phyloP scores from a whole-genome alignment of 768 basidiomycete genomes.

The Clathrus columnatus region DNA sequence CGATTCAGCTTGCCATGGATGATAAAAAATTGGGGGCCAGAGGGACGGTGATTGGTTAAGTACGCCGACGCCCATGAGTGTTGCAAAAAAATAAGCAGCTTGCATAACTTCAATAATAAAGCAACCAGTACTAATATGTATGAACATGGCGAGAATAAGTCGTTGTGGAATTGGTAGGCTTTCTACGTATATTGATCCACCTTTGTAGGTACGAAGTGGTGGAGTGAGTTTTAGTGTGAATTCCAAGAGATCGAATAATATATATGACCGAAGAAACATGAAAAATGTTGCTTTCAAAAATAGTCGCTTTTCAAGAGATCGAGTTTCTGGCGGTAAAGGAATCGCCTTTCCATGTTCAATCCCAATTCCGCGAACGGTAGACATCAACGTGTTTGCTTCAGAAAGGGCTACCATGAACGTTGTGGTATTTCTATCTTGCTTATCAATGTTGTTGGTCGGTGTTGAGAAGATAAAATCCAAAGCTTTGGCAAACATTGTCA shows the following conservation, averaged over 20 bases:
- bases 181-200: conserved; percentile 31
- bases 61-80: conserved; percentile 36
- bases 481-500: not conserved
- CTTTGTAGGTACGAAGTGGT: conserved; percentile 27
- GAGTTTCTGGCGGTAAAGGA: conserved; percentile 5
- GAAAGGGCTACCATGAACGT: conserved; percentile 18
- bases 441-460: not conserved
- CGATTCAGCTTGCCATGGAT: conserved; percentile 50
- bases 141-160: conserved; percentile 34
- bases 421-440: not conserved
- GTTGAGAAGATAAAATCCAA: not conserved
- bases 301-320: conserved; percentile 27
- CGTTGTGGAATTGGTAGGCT: conserved; percentile 24
- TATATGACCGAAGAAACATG: conserved; percentile 26
- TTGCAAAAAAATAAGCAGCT: conserved; percentile 30
- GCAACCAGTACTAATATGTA: conserved; percentile 37
- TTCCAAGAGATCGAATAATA: conserved; percentile 38
- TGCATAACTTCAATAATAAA: conserved; percentile 39
- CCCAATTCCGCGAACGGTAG: conserved; percentile 12
- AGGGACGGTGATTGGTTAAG: conserved; percentile 40
- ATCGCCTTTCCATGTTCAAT: conserved; percentile 8
- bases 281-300: conserved; percentile 31
- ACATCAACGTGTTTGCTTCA: conserved; percentile 16
- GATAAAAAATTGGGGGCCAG: conserved; percentile 58
- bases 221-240: conserved; percentile 33